Evolutionary conservation across 441 rosid species (phyloP), one percentile per base, ranked within the genome.

Genomic region (Adansonia gregorii): DNA sequence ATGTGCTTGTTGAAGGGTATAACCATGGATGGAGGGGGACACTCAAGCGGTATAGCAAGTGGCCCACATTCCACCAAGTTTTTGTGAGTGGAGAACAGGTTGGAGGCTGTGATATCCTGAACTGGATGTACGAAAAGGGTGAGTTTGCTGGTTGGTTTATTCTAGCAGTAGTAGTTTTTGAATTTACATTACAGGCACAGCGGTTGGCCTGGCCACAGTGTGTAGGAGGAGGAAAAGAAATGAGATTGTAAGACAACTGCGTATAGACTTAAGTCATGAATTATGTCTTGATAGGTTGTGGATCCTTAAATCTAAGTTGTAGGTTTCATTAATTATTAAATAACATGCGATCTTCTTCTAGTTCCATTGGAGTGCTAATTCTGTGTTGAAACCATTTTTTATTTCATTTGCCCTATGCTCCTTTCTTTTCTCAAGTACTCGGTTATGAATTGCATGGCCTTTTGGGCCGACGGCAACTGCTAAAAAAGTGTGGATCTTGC

Each of bases 1-100:
- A 92, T 59, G 97, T 93, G 82, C 95, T 95, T 1, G 98, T 92
- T 55, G 98, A 95, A 43, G 96, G 91, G 76, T 88, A 85, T 61
- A 95, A 95, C 70, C 64, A 10, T 0, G 98, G 97, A 39, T 84
- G 92, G 84, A 90, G 97, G 76, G 93, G 88, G 78, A 89, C 80
- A 10, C 82, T 91, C 39, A 91, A 91, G 89, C 86, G 64, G 67
- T 89, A 88, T 46, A 91, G 92, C 60, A 91, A 81, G 55, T 88
- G 93, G 93, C 93, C 90, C 4, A 88, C 93, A 51, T 87, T 87
- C 78, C 91, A 92, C 0, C 93, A 89, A 73, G 68, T 89, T 11
- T 91, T 87, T 61, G 89, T 87, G 78, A 83, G 84, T 55, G 95
- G 93, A 8, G 90, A 89, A 61, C 83, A 89, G 74, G 43, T 91